Evolutionary conservation across 2,329 filamentous ascomycete genomes (phyloP).

Genomic region (Madurella fahalii): DNA sequence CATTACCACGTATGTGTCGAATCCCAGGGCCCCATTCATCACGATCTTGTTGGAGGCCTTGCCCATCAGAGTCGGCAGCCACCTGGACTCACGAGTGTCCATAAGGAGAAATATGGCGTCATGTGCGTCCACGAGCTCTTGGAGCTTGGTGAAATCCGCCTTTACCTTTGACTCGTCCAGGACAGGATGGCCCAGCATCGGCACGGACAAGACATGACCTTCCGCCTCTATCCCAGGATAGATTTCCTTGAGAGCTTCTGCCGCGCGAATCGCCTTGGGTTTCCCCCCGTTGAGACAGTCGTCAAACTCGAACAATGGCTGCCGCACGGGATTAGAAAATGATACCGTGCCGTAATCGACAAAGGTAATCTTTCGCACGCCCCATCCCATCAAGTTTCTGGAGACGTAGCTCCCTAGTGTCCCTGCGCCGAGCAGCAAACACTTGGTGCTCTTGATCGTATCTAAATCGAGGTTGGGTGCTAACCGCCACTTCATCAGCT

Average conservation of each 20-base stretch:
- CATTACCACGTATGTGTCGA: slow-evolving; percentile 97
- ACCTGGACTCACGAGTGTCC: slow-evolving; percentile 91
- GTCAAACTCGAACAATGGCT: slow-evolving; percentile 85
- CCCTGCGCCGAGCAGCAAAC: slow-evolving; percentile 84
- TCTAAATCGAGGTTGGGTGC: slow-evolving; percentile 85
- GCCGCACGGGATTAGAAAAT: slow-evolving; percentile 93
- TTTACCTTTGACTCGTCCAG: slow-evolving; percentile 65
- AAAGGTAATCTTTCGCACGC: slow-evolving; percentile 90
- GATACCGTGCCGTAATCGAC: slow-evolving; percentile 91
- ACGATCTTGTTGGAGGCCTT: slow-evolving; percentile 92
- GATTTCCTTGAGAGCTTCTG: slow-evolving; percentile 75
- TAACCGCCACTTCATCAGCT: slow-evolving; percentile 98
- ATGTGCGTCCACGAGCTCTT: slow-evolving; percentile 73
- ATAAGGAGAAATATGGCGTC: slow-evolving; percentile 95
- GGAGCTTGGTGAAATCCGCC: slow-evolving; percentile 70
- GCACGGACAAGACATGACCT: slow-evolving; percentile 79
- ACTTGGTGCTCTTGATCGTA: slow-evolving; percentile 82
- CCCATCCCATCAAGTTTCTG: slow-evolving; percentile 90
- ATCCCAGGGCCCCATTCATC: slow-evolving; percentile 92
- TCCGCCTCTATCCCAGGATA: slow-evolving; percentile 84
- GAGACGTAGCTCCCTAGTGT: slow-evolving; percentile 94
- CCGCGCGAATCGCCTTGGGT: slow-evolving; percentile 76
- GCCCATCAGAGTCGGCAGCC: slow-evolving; percentile 94
- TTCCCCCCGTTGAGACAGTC: slow-evolving; percentile 84
- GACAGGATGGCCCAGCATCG: slow-evolving; percentile 92